phyloP scores from a whole-genome alignment of 345 rosid species.

The Lagerstroemia speciosa region DNA sequence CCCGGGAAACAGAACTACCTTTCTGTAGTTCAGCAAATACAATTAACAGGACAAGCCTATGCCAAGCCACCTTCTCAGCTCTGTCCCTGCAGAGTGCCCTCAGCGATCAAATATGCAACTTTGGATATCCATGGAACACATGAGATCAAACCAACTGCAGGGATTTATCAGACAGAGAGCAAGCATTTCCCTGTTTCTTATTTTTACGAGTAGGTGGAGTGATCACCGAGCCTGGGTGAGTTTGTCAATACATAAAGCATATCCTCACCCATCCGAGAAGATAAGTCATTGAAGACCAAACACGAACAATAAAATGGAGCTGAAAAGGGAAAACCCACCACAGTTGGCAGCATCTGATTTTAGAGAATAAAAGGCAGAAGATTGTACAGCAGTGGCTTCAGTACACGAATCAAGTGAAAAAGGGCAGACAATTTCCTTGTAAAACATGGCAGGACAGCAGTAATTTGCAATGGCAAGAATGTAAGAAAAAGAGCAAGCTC shows the following conservation, averaged over 20 bases:
- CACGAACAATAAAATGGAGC: neutral
- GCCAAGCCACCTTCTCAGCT: neutral
- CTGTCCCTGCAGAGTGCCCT: too few relatives aligned
- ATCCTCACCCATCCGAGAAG: too few relatives aligned
- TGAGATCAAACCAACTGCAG: neutral
- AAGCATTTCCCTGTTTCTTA: neutral
- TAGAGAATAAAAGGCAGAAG: neutral
- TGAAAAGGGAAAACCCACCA: neutral
- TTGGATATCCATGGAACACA: too few relatives aligned
- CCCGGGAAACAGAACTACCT: neutral
- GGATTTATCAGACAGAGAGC: neutral
- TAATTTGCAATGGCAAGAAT: too few relatives aligned
- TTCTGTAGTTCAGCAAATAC: neutral
- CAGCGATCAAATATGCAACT: too few relatives aligned
- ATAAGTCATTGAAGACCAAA: neutral
- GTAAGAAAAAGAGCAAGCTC: too few relatives aligned
- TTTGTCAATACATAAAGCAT: too few relatives aligned
- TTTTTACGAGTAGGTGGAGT: neutral
- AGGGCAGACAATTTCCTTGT: too few relatives aligned
- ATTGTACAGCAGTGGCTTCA: neutral
- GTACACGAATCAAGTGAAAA: too few relatives aligned
- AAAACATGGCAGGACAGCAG: too few relatives aligned
- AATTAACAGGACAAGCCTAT: neutral
- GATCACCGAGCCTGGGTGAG: too few relatives aligned
- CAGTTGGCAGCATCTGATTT: too few relatives aligned